Conservation (phyloP, 306 rosid species). For the Amphicarpaea edgeworthii region DNA sequence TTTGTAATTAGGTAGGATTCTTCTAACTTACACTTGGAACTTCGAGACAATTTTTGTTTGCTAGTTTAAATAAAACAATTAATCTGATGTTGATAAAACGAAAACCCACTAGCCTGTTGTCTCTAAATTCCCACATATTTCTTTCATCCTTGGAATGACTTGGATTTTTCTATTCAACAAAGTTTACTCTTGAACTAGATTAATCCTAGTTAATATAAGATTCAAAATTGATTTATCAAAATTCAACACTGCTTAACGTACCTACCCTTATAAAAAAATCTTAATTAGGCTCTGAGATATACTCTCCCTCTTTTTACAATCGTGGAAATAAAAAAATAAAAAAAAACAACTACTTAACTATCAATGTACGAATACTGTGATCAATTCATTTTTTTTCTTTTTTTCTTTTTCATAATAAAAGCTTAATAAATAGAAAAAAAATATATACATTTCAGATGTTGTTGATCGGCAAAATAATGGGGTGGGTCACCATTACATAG, state of each 20-base stretch:
- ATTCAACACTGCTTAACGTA: background rate
- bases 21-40: constrained; percentile 59
- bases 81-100: constrained; percentile 17
- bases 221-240: constrained; percentile 15
- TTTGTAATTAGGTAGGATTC: constrained; percentile 61
- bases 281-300: background rate
- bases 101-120: constrained; percentile 24
- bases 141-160: constrained; percentile 38
- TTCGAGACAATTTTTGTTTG: constrained; percentile 65
- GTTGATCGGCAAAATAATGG: background rate
- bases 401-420: background rate
- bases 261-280: background rate
- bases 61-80: constrained; percentile 46
- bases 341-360: background rate
- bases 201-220: constrained; percentile 10
- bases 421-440: background rate
- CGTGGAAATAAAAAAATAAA: background rate
- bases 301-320: background rate
- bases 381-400: too few species aligned
- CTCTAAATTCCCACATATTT: constrained; percentile 33
- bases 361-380: background rate
- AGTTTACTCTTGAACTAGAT: constrained; percentile 9
- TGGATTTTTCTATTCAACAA: constrained; percentile 38
- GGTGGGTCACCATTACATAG: background rate
- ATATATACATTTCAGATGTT: background rate